A percentile compares a stretch with the other conserved stretches of the same genome.
Conservation (phyloP, 2,329 filamentous ascomycete species). For the Elsinoe batatas region DNA sequence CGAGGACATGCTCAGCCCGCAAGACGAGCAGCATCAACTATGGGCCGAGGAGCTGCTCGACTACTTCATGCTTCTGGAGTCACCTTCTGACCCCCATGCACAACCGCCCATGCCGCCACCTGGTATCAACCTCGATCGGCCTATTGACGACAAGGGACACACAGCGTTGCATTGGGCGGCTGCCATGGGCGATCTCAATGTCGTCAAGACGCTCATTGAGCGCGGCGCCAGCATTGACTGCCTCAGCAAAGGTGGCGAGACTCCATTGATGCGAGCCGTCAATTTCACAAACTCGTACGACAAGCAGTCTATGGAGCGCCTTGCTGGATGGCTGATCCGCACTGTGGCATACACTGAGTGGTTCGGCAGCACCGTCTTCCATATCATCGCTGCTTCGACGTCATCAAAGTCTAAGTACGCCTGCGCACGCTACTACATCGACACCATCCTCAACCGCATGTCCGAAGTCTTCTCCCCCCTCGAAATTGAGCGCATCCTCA, state of each 20-base stretch:
- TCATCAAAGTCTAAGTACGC: slow-evolving; percentile 77
- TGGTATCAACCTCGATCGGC: slow-evolving; percentile 78
- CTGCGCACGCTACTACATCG: slow-evolving; percentile 86
- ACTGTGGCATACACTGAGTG: slow-evolving; percentile 73
- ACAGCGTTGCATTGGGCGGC: slow-evolving; percentile 95
- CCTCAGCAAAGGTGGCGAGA: slow-evolving; percentile 58
- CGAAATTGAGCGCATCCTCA: slow-evolving; percentile 68
- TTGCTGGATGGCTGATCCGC: slow-evolving; percentile 72
- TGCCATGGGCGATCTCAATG: slow-evolving; percentile 90
- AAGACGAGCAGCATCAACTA: slow-evolving; percentile 75
- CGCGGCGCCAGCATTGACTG: slow-evolving; percentile 67
- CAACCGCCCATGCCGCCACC: slow-evolving; percentile 67
- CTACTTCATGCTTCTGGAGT: slow-evolving; percentile 74
- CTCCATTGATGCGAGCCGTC: slow-evolving; percentile 86
- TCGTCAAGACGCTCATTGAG: slow-evolving; percentile 76
- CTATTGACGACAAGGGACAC: slow-evolving; percentile 88
- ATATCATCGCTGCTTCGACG: slow-evolving; percentile 86
- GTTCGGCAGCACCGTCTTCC: slow-evolving; percentile 79
- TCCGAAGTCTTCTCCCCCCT: slow-evolving; percentile 65
- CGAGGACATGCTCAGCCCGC: slow-evolving; percentile 45
- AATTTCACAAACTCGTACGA: slow-evolving; percentile 97
- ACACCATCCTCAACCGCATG: slow-evolving; percentile 80
- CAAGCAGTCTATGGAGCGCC: slow-evolving; percentile 76
- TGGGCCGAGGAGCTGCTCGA: slow-evolving; percentile 91
- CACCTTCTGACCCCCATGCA: slow-evolving; percentile 50